Percentiles rank a stretch among this genome's conserved stretches.
Conservation (phyloP, 176 grass and related monocot genomes). For the Poa annua region DNA sequence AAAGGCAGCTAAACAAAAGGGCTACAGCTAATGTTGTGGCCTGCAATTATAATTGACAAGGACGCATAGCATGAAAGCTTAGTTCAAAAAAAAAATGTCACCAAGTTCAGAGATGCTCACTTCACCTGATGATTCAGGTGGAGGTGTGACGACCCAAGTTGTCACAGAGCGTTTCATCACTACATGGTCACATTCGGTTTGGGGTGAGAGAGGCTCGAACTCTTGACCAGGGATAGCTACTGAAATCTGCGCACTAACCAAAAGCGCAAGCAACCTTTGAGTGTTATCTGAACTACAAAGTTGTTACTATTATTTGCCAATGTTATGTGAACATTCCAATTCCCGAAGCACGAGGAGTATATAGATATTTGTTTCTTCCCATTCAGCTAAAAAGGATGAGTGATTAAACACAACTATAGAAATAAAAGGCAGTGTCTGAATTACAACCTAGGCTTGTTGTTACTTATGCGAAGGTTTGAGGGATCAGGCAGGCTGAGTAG, state of each 20-base stretch:
- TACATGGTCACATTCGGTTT: background rate
- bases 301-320: no score
- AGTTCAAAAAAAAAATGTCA: no score
- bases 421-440: background rate
- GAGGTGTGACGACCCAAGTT: background rate
- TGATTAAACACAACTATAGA: background rate
- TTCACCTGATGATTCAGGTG: background rate
- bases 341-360: background rate
- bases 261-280: slow-evolving; percentile 66
- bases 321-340: background rate
- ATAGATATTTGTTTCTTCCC: background rate
- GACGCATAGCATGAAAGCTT: no score
- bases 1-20: no score
- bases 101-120: no score
- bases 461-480: no score
- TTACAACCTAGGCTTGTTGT: background rate
- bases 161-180: background rate
- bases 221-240: slow-evolving; percentile 55
- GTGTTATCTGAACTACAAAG: background rate
- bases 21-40: no score
- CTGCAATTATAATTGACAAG: no score
- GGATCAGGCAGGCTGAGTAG: no score
- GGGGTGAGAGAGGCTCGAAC: slow-evolving; percentile 92
- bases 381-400: background rate
- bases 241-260: slow-evolving; percentile 66